Percentiles rank a stretch among this genome's conserved stretches.
Conservation (phyloP, 768 basidiomycete genomes). For the Neoboletus brunneissimus region DNA sequence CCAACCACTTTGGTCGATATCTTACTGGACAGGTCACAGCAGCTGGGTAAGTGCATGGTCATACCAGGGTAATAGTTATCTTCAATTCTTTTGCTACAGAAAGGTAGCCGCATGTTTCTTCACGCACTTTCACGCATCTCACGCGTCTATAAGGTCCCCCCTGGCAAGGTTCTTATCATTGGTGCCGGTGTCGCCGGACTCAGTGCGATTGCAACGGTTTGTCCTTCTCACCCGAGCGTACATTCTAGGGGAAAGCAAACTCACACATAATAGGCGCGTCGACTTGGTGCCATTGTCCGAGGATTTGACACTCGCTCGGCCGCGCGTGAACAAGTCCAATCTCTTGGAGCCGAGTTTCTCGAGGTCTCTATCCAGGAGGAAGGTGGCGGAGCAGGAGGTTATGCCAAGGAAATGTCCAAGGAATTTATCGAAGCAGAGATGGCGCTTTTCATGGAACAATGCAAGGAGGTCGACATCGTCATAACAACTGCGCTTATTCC, state of each 20-base stretch:
- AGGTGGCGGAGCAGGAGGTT: conserved; percentile 79
- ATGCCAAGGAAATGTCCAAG: conserved; percentile 89
- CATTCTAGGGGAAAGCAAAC: not conserved
- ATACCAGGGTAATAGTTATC: conserved; percentile 1
- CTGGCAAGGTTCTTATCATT: conserved; percentile 83
- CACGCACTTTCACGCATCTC: conserved; percentile 11
- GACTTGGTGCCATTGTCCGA: conserved; percentile 84
- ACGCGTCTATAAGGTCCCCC: conserved; percentile 58
- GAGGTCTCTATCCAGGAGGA: conserved; percentile 80
- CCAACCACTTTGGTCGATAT: conserved; percentile 86
- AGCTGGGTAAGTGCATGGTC: conserved; percentile 61
- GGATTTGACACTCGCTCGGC: conserved; percentile 86
- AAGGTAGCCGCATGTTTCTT: conserved; percentile 35
- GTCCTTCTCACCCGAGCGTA: conserved; percentile 12
- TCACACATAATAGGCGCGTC: conserved; percentile 53
- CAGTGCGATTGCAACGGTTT: conserved; percentile 81
- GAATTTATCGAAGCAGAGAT: conserved; percentile 88
- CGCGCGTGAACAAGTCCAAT: conserved; percentile 86
- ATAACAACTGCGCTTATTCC: conserved; percentile 87
- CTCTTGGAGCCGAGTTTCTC: conserved; percentile 87
- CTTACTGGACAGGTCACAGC: conserved; percentile 90
- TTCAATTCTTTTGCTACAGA: conserved; percentile 26
- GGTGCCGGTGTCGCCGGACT: conserved; percentile 88
- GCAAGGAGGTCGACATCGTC: conserved; percentile 86
- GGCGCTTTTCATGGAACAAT: conserved; percentile 84